phyloP scores from a whole-genome alignment of 2,329 filamentous ascomycete genomes.

The Aspergillus latus region DNA sequence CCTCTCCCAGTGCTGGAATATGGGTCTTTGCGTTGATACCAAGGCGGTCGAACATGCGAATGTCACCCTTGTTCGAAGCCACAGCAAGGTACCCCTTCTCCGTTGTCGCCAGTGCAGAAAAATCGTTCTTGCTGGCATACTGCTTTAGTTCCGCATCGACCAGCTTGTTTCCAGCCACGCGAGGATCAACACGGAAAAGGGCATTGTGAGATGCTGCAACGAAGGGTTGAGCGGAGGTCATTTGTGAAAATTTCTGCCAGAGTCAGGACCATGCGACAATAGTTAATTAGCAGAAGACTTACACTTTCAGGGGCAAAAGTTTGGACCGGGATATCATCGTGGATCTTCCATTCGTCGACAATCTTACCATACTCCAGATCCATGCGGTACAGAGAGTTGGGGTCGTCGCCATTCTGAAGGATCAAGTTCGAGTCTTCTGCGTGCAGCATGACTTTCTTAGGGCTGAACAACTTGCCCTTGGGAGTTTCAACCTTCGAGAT shows the following conservation, averaged over 20 bases:
- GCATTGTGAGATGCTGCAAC: constrained; percentile 90
- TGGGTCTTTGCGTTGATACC: constrained; percentile 98
- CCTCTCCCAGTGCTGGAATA: constrained; percentile 90
- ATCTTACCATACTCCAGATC: constrained; percentile 97
- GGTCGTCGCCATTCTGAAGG: constrained; percentile 76
- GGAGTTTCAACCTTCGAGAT: constrained; percentile 95
- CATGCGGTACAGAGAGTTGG: constrained; percentile 94
- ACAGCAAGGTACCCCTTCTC: constrained; percentile 97
- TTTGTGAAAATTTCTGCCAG: constrained; percentile 84
- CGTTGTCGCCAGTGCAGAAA: constrained; percentile 89
- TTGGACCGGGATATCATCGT: constrained; percentile 90
- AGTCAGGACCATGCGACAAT: constrained; percentile 28
- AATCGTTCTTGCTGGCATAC: constrained; percentile 95
- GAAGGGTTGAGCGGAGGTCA: constrained; percentile 94
- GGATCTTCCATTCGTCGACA: constrained; percentile 97
- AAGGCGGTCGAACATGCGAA: constrained; percentile 91
- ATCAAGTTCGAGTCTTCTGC: constrained; percentile 88
- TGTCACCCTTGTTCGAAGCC: constrained; percentile 95
- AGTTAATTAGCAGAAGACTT: constrained; percentile 25
- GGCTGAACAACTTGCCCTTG: constrained; percentile 81
- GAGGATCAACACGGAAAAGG: constrained; percentile 89
- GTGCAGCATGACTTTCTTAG: constrained; percentile 96
- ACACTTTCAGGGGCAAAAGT: constrained; percentile 88
- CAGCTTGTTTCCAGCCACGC: constrained; percentile 84
- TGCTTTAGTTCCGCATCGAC: constrained; percentile 93